Evolutionary conservation across 305 asterid species (phyloP), one percentile per base, ranked within the genome.

Genomic region (Fraxinus baroniana): DNA sequence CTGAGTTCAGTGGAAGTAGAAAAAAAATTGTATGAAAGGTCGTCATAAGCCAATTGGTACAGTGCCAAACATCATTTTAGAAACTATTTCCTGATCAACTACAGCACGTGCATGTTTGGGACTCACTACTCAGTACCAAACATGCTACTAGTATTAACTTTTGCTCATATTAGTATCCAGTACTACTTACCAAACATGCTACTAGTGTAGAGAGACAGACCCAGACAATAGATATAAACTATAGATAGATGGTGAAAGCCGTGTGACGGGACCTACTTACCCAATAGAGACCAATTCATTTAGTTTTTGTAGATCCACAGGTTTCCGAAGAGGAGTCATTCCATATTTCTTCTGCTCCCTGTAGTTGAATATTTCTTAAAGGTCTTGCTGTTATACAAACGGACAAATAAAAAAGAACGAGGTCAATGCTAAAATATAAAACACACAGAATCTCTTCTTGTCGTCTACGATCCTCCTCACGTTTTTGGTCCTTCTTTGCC

Each of bases 291-390:
- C 89, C 90, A 96, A 87, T 79, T 93, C 89, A 22, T 91, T 89
- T 84, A 93, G 80, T 86, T 89, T 92, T 83, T 90, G 89, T 37
- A 94, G 83, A 85, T 96, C 97, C 81, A 96, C 98, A 78, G 98
- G 92, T 88, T 96, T 96, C 87, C 52, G 85, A 60, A 93, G 95
- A 26, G 98, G 93, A 0, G 99, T 96, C 78, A 35, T 78, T 89
- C 99, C 99, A 84, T 90, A 96, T 41, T 7, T 79, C 88, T 94
- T 94, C 86, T 94, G 98, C 87, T 96, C 98, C 89, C 99, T 96
- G 91, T 82, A 86, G 33, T 80, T 70, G 28, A 80, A 52, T 66
- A 78, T 74, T 83, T 30, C 52, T 73, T 78, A 82, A 66, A 72
- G 18, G 77, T 81, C 52, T 37, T 77, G 74, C 33, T 41, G 44